Base-by-base conservation (phyloP, 2,329 filamentous ascomycete species). In the Spiromastix sp. region DNA sequence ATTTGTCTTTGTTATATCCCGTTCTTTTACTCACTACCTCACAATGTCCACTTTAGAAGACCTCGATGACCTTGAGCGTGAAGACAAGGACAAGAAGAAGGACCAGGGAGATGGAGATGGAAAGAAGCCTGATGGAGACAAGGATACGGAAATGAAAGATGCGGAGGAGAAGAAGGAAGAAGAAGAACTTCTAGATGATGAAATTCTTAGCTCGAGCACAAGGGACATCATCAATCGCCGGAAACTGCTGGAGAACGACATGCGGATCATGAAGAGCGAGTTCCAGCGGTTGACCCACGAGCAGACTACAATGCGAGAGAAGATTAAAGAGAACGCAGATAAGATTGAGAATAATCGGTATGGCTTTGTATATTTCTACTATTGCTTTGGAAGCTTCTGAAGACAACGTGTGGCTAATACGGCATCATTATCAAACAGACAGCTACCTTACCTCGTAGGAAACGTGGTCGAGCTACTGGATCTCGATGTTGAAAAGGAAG, bases 301-400 rank as follows among this genome's bases (percentile, higher is more conserved):
- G 67, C 94, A 94, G 68, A 78, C 81, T 32, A 80, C 85, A 32
- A 98, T 98, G 91, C 79, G 79, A 39, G 89, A 96, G 63, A 96
- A 95, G 71, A 96, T 98, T 63, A 96, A 95, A 72, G 91, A 98
- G 59, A 98, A 98, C 56, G 68, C 85, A 54, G 93, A 98, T 50
- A 98, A 98, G 76, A 98, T 98, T 54, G 87, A 93, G 48, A 96
- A 98, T 66, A 98, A 98, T 70, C 77, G 86, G 87, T 93, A 68
- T 48, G 71, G 21, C n/a, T 24, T 24, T 24, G 21, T n/a, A n/a
- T 24, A 7, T n/a, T 24, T 7, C 21, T 24, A n/a, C n/a, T 93
- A 68, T 48, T 71, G 21, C n/a, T 24, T 24, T 24, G 21, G 7
- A n/a, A 7, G 7, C 21, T 24, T 7, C 21, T 24, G 21, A 24